phyloP scores from a whole-genome alignment of 2,329 filamentous ascomycete species.

The Diaporthe citri region DNA sequence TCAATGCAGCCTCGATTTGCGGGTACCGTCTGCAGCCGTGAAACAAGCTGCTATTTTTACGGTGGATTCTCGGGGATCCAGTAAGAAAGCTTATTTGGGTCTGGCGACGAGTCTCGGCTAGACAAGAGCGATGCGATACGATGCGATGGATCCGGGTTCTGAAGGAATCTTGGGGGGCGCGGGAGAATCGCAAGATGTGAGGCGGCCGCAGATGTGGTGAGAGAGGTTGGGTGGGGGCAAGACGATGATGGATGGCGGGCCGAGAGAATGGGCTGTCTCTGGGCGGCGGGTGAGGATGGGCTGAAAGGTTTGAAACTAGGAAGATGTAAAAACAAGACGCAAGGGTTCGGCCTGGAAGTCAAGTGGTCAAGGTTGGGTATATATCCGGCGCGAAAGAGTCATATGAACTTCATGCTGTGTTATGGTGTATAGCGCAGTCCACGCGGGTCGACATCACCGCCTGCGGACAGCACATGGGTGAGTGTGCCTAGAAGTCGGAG shows the following conservation, averaged over 20 bases:
- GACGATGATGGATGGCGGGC: conserved; percentile 22
- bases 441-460: conserved; percentile 33
- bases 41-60: conserved; percentile 29
- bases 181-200: conserved; percentile 10
- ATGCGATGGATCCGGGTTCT: conserved; percentile 15
- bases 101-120: not conserved
- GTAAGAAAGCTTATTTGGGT: conserved; percentile 9
- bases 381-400: conserved; percentile 12
- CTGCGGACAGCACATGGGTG: not conserved
- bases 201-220: conserved; percentile 25
- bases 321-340: conserved; percentile 36
- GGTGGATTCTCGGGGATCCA: not conserved
- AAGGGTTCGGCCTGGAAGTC: conserved; percentile 30
- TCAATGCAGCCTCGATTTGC: conserved; percentile 15
- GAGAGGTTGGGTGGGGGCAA: conserved; percentile 8
- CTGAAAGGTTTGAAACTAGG: conserved; percentile 32
- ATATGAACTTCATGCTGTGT: conserved; percentile 2
- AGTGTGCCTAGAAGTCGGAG: conserved; percentile 10
- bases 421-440: conserved; percentile 22
- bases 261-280: conserved; percentile 12
- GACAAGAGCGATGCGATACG: conserved; percentile 17
- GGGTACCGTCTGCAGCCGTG: conserved; percentile 1
- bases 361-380: conserved; percentile 33
- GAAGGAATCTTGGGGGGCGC: conserved; percentile 12
- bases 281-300: conserved; percentile 17